Evolutionary conservation across 2,329 filamentous ascomycete species (phyloP), one percentile per base, ranked within the genome.

Genomic region (Aspergillus neotritici): DNA sequence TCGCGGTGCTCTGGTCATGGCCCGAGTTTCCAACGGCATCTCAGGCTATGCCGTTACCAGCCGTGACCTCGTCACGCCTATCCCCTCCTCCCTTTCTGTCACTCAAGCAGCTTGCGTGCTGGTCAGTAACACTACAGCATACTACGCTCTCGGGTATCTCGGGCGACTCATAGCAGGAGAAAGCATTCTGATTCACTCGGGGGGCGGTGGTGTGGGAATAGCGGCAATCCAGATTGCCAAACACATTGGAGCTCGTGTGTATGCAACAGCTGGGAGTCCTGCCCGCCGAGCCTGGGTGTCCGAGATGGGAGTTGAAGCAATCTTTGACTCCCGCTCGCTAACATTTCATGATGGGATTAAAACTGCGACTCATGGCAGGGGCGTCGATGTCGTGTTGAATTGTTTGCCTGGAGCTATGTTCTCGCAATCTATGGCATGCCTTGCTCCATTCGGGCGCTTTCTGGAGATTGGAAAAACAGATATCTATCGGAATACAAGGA

Each of bases 221-320:
- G 39, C 39, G 13, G 39, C 39, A 5, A 41, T 41, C 15, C 16
- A 28, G 17, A 14, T 41, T 2, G 39, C 39, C 13, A 31, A 41
- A 6, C 31, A 21, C 25, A 5, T 34, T 11, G 16, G 31, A 1
- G 39, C 39, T n/a, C 14, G 29, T 13, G 25, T 41, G 11, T 41
- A 28, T 28, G 39, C 25, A 9, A 41, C 39, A 10, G 39, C 32
- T n/a, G 39, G 39, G 12, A 41, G 39, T 29, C 15, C 13, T 42
- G 36, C 34, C 17, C 36, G 15, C 17, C 34, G 34, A 36, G 34
- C 9, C 13, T 2, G 13, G 34, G 34, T 21, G 15, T 17, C 34
- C 8, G 28, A 21, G 2, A 17, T 17, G 34, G 34, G 34, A 13
- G 34, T 9, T 21, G 34, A 36, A 36, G 34, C 13, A 28, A 16